Percentiles rank a stretch among this genome's conserved stretches.
Evolutionary conservation across 2,329 filamentous ascomycete species (phyloP).

Genomic region (Fusarium agapanthi): DNA sequence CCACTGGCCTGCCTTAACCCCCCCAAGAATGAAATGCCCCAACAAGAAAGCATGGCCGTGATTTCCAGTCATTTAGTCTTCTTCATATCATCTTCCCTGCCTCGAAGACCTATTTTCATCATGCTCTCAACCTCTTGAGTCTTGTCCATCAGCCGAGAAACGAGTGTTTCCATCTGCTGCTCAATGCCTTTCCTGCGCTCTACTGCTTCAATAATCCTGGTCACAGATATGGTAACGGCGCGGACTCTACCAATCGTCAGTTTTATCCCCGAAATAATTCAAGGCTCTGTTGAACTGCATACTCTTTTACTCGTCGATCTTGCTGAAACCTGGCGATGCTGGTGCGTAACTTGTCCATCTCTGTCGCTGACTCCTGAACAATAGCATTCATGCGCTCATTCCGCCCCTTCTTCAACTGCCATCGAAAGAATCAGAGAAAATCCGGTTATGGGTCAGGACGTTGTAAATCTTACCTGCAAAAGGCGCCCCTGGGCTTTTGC

Average conservation of each 20-base stretch:
- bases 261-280: not conserved
- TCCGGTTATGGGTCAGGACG: fast-evolving
- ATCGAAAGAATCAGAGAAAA: not conserved
- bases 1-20: not conserved
- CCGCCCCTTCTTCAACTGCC: slow-evolving; percentile 46
- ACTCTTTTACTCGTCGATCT: slow-evolving; percentile 40
- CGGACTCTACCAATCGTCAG: slow-evolving; percentile 23
- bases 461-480: slow-evolving; percentile 25
- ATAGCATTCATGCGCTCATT: slow-evolving; percentile 39
- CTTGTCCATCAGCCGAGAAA: slow-evolving; percentile 24
- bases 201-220: slow-evolving; percentile 28
- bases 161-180: slow-evolving; percentile 39
- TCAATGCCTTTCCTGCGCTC: slow-evolving; percentile 43
- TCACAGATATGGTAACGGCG: slow-evolving; percentile 22
- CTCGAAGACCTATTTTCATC: slow-evolving; percentile 43
- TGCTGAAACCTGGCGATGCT: slow-evolving; percentile 34
- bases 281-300: not conserved
- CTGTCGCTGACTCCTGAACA: slow-evolving; percentile 34
- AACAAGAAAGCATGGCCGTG: not conserved
- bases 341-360: slow-evolving; percentile 39
- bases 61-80: not conserved
- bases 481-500: slow-evolving; percentile 43
- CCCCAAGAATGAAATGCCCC: not conserved
- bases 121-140: slow-evolving; percentile 41
- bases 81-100: slow-evolving; percentile 40